These are phyloP conservation scores for Boletellus ananiceps DNA, from an alignment of 768 basidiomycete genomes.

Conservation along the genomic window DNA sequence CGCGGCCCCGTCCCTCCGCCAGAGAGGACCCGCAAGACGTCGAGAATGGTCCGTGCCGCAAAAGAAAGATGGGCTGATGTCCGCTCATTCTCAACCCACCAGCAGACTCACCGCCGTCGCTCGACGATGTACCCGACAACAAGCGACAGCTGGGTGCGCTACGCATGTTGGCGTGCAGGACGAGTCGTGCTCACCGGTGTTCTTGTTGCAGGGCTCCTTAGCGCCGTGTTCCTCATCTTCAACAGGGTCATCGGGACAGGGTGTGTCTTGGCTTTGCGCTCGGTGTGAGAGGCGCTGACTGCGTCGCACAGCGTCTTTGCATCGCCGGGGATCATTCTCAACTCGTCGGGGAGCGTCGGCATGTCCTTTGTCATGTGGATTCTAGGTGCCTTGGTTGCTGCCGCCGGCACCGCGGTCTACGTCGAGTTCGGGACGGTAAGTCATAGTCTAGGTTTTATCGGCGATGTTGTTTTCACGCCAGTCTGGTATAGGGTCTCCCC, in stretches of 20 bases:
- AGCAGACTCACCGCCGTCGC: conserved; percentile 13
- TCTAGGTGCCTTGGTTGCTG: conserved; percentile 58
- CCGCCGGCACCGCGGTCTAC: conserved; percentile 64
- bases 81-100: background rate
- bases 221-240: conserved; percentile 64
- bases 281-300: background rate
- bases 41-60: conserved; percentile 14
- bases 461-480: background rate
- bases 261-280: conserved; percentile 29
- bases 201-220: conserved; percentile 29
- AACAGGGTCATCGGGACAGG: conserved; percentile 75
- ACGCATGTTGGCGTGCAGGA: background rate
- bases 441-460: background rate
- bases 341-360: conserved; percentile 65
- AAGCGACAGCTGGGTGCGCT: conserved; percentile 50
- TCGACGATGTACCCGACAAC: conserved; percentile 44
- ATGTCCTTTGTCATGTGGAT: conserved; percentile 69
- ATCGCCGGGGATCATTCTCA: conserved; percentile 63
- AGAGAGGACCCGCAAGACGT: background rate
- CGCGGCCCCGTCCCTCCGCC: background rate
- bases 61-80: too few species aligned
- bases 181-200: background rate
- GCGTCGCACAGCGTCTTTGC: conserved; percentile 56
- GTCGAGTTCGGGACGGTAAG: conserved; percentile 71
- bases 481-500: conserved; percentile 51